Percentiles rank a stretch among this genome's conserved stretches.
Conservation (phyloP, 306 rosid genomes). For the Mimosa pudica region DNA sequence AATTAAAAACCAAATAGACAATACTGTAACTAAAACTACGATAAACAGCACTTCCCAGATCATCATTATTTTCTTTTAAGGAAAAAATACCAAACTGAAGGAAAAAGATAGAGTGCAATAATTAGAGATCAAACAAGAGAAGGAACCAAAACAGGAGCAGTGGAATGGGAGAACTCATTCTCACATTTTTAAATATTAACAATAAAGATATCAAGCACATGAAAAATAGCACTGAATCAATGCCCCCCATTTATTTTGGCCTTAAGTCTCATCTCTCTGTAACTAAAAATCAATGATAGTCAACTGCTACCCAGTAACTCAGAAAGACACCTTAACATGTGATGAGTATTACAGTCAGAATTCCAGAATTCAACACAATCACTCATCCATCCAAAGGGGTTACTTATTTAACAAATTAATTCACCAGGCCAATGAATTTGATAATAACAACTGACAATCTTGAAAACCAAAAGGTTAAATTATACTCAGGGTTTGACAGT, state of each 20-base stretch:
- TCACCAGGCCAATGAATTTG: slow-evolving; percentile 1
- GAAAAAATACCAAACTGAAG: not conserved
- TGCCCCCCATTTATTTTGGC: slow-evolving; percentile 5
- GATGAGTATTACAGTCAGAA: not conserved
- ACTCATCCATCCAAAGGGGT: slow-evolving; percentile 46
- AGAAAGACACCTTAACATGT: not conserved
- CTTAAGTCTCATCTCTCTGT: not conserved
- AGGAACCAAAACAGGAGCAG: not conserved
- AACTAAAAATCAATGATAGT: not conserved
- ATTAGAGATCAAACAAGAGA: not conserved
- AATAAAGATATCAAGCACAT: slow-evolving; percentile 10
- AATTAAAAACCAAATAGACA: slow-evolving; percentile 12
- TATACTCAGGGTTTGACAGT: not conserved
- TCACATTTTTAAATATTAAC: not conserved
- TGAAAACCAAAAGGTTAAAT: slow-evolving; percentile 21
- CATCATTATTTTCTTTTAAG: not conserved
- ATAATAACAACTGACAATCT: slow-evolving; percentile 51
- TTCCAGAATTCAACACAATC: not conserved
- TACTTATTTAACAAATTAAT: not conserved
- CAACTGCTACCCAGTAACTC: slow-evolving; percentile 16
- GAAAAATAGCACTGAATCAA: slow-evolving; percentile 6
- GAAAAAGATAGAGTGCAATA: not conserved
- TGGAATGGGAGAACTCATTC: not conserved
- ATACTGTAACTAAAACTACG: not conserved
- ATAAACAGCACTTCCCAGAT: not conserved